A percentile compares a stretch with the other conserved stretches of the same genome.
Conservation (phyloP, 192 early-diverging fungal species). For the Umbelopsis sp. region DNA sequence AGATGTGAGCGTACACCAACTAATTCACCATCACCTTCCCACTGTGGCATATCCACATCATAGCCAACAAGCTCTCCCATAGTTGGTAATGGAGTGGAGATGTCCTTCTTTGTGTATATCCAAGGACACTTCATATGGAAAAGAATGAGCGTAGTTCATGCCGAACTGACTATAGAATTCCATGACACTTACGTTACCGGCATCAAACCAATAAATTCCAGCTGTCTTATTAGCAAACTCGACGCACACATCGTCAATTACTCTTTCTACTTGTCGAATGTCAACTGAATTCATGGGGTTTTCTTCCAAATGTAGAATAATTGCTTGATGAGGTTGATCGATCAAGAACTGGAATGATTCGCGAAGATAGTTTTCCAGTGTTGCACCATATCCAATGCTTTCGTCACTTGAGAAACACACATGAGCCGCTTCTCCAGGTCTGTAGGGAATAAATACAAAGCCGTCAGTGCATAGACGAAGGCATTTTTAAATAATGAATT, state of each 20-base stretch:
- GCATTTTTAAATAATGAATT: no score
- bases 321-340: constrained; percentile 1
- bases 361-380: not conserved
- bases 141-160: not conserved
- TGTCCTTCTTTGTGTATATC: constrained; percentile 19
- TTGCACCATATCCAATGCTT: not conserved
- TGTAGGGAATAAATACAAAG: not conserved
- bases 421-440: not conserved
- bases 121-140: constrained; percentile 21
- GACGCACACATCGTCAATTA: not conserved
- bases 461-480: not conserved
- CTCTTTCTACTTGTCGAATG: not conserved
- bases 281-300: constrained; percentile 14
- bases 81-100: constrained; percentile 13
- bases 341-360: constrained; percentile 21
- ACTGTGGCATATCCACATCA: constrained; percentile 33
- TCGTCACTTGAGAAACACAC: not conserved
- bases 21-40: constrained; percentile 36
- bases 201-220: not conserved
- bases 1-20: constrained; percentile 31
- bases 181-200: not conserved
- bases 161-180: not conserved
- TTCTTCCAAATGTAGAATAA: constrained; percentile 20
- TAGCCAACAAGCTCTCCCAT: constrained; percentile 34
- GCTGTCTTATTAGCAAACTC: not conserved